Evolutionary conservation across 129 eudicot species (phyloP), one percentile per base, ranked within the genome.

Genomic region (Pittosporum tobira): DNA sequence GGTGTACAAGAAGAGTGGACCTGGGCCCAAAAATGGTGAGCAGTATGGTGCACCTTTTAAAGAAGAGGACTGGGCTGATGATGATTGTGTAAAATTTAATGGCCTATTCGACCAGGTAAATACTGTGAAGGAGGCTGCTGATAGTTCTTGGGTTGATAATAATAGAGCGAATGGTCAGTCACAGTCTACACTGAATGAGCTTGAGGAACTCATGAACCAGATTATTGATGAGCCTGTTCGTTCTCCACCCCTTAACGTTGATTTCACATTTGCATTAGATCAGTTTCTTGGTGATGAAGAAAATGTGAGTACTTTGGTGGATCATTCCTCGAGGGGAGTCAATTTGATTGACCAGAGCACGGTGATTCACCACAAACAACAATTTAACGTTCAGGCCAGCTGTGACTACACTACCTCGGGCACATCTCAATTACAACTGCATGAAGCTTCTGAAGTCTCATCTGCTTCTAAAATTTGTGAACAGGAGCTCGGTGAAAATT

Each of bases 41-140:
- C 84, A 86, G 58, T 86, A 86, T 74, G 95, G 95, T 61, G 95
- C 95, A n/a, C 87, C 82, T 0, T 86, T 86, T 46, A 71, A 63
- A 43, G 95, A 86, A 71, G 95, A 86, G 74, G 90, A 86, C 6
- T 86, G 95, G 95, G 77, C 64, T 16, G 76, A 82, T 25, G 91
- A 79, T 37, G 75, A 65, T 2, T 20, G 30, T 22, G 1, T 38
- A 7, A 66, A 69, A 12, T 40, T 38, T 47, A 66, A 63, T n/a
- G 57, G 34, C 22, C 62, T 48, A 24, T 23, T 69, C 16, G 67
- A 64, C 54, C 65, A 52, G 59, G 70, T 46, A 22, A 63, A 54
- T 28, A 51, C 63, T 46, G 51, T 27, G 19, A 47, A 71, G 55
- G 44, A 61, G 44, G n/a, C n/a, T n/a, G 68, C 12, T 46, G 23